phyloP scores from a whole-genome alignment of 1,284 basidiomycete genomes.

The Fomitopsis pinicola region DNA sequence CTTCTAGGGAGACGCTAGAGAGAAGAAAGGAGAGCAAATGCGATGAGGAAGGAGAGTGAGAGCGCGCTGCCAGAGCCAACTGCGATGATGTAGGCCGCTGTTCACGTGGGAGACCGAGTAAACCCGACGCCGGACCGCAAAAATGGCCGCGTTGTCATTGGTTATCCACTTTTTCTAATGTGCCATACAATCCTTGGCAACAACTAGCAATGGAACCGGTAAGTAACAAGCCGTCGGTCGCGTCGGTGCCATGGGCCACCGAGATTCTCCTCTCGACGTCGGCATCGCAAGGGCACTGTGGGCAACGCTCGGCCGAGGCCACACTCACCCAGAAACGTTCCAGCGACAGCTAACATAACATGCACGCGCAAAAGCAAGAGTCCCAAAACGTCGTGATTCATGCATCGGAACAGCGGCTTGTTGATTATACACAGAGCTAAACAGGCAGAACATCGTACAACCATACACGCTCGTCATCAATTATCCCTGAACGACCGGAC shows the following conservation, averaged over 20 bases:
- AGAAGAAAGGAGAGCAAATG: slow-evolving; percentile 25
- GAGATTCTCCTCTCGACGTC: background rate
- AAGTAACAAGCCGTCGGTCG: background rate
- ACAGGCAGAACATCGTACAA: slow-evolving; percentile 22
- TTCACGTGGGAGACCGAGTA: slow-evolving; percentile 5
- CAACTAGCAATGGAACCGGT: background rate
- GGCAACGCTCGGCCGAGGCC: no score
- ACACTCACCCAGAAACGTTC: background rate
- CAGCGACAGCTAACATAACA: background rate
- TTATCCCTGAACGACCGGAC: slow-evolving; percentile 10
- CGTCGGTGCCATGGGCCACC: no score
- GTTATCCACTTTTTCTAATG: background rate
- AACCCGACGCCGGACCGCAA: slow-evolving; percentile 1
- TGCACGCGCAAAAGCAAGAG: background rate
- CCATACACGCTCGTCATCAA: slow-evolving; percentile 18
- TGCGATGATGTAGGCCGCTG: slow-evolving; percentile 1
- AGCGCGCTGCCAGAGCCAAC: background rate
- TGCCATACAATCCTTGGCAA: background rate
- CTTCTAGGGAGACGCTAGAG: slow-evolving; percentile 24
- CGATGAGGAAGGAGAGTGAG: slow-evolving; percentile 2
- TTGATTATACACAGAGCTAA: slow-evolving; percentile 3
- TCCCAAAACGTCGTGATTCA: background rate
- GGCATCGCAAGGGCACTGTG: background rate
- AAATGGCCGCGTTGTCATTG: background rate
- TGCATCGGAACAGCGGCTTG: slow-evolving; percentile 3